These are phyloP conservation scores for Thelonectria discophora DNA, from an alignment of 2,329 filamentous ascomycete genomes.

Conservation along the genomic window DNA sequence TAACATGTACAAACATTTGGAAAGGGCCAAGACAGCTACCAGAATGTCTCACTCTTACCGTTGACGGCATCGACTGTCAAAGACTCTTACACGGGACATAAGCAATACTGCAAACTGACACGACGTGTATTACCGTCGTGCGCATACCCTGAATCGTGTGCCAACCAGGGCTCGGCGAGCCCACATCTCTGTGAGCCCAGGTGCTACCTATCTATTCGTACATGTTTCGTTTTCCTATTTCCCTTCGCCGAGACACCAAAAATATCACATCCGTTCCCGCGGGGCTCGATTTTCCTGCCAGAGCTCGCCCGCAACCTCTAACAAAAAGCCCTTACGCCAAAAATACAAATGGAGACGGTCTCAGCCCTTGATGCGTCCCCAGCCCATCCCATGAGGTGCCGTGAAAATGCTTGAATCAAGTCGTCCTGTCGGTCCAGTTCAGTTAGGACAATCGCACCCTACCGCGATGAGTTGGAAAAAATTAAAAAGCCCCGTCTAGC, in stretches of 20 bases:
- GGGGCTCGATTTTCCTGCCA: background rate
- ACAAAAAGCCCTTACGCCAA: background rate
- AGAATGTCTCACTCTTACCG: background rate
- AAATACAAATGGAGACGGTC: constrained; percentile 52
- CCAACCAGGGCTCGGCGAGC: background rate
- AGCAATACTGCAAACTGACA: background rate
- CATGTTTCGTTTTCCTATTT: constrained; percentile 10
- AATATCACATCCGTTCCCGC: background rate
- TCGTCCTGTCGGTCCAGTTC: constrained; percentile 27
- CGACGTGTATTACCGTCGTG: background rate
- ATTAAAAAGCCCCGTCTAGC: background rate
- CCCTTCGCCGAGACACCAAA: constrained; percentile 17
- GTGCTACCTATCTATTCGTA: constrained; percentile 6
- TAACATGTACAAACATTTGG: background rate
- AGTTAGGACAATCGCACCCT: constrained; percentile 23
- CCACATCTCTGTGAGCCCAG: background rate
- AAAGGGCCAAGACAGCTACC: background rate
- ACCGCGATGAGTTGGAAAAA: background rate
- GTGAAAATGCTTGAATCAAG: constrained; percentile 40
- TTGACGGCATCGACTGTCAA: background rate
- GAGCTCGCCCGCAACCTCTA: background rate
- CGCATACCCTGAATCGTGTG: background rate
- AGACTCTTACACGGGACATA: background rate
- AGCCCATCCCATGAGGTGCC: constrained; percentile 42
- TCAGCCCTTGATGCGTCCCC: constrained; percentile 67